These are phyloP conservation scores for Phytopythium kandeliae DNA, from an alignment of 352 stramenopile genomes.

Conservation along the genomic window DNA sequence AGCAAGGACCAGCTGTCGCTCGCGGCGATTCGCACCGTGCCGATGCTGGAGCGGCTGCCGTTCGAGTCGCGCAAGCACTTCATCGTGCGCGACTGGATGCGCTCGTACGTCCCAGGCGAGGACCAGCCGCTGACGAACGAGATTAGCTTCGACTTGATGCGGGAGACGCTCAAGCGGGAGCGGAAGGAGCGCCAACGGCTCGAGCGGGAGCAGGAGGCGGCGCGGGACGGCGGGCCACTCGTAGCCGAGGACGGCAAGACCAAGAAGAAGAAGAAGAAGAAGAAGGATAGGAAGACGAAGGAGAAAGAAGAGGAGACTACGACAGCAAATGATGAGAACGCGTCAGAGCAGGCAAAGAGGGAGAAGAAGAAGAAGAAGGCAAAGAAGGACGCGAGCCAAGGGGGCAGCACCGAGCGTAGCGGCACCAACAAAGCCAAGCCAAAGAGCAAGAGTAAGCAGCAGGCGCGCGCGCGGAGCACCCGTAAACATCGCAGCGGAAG, in stretches of 20 bases:
- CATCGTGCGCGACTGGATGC: constrained; percentile 76
- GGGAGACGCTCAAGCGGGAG: constrained; percentile 37
- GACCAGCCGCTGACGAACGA: constrained; percentile 46
- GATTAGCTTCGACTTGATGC: constrained; percentile 52
- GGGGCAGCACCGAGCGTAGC: background rate
- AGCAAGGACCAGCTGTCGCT: constrained; percentile 63
- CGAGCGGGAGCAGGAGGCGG: constrained; percentile 36
- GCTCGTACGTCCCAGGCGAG: constrained; percentile 39
- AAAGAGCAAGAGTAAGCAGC: constrained; percentile 20
- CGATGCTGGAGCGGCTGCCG: constrained; percentile 44
- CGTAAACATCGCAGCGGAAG: background rate
- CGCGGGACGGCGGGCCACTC: constrained; percentile 12
- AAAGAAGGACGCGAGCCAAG: constrained; percentile 5
- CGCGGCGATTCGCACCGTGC: constrained; percentile 40
- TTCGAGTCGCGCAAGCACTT: constrained; percentile 56
- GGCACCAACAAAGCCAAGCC: constrained; percentile 6
- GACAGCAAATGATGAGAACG: too few species aligned
- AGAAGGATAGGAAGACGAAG: constrained; percentile 19
- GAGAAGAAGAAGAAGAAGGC: constrained; percentile 11
- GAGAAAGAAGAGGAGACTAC: too few species aligned
- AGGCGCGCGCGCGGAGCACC: constrained; percentile 4
- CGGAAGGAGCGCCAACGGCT: constrained; percentile 38
- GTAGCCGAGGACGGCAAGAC: constrained; percentile 2
- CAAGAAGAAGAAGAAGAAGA: constrained; percentile 15
- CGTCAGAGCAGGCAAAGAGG: too few species aligned